These are phyloP conservation scores for Fusarium tupiense DNA, from an alignment of 2,329 filamentous ascomycete species.

Conservation along the genomic window DNA sequence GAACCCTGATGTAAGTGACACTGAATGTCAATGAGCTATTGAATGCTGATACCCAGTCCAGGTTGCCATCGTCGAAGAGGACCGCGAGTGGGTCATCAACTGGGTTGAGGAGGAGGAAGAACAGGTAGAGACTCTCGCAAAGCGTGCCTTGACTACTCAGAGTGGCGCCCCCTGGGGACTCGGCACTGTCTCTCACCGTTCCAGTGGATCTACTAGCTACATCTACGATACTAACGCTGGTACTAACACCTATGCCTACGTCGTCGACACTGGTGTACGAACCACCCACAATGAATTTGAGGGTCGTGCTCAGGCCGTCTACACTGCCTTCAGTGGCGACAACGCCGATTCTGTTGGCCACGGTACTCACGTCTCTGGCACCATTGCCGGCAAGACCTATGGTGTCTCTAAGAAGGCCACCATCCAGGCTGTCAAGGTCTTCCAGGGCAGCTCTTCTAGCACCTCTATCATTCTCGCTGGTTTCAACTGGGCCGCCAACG, in stretches of 20 bases:
- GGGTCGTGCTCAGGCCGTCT: constrained; percentile 56
- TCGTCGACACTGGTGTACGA: constrained; percentile 71
- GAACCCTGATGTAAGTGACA: constrained; percentile 52
- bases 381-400: constrained; percentile 48
- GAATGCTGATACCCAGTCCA: constrained; percentile 8
- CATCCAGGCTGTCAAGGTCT: constrained; percentile 59
- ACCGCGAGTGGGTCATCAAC: constrained; percentile 44
- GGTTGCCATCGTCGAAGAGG: constrained; percentile 46
- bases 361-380: constrained; percentile 55
- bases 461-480: constrained; percentile 48
- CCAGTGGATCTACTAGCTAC: constrained; percentile 50
- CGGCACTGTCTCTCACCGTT: constrained; percentile 46
- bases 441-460: constrained; percentile 44
- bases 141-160: constrained; percentile 46
- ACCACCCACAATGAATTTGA: constrained; percentile 63
- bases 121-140: constrained; percentile 25
- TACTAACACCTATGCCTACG: constrained; percentile 63
- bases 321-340: constrained; percentile 40
- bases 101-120: constrained; percentile 32
- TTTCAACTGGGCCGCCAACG: constrained; percentile 55
- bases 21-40: not conserved
- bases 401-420: constrained; percentile 57
- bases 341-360: constrained; percentile 51
- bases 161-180: constrained; percentile 47
- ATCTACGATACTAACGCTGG: constrained; percentile 59